These are phyloP conservation scores for Xylariaceae sp. DNA, from an alignment of 2,329 filamentous ascomycete species.

Conservation along the genomic window DNA sequence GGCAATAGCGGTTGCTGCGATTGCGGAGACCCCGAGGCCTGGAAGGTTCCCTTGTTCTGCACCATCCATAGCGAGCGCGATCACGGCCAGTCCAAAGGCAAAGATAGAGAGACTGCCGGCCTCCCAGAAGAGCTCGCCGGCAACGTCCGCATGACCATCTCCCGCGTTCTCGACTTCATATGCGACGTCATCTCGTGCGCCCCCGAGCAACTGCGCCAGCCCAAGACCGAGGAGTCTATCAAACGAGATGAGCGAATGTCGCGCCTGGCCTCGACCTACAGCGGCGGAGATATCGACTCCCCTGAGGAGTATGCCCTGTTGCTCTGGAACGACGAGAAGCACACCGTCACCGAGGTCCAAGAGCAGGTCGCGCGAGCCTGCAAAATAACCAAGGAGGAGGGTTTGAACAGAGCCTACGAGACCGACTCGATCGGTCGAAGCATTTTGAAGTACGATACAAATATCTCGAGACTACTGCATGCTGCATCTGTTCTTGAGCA, in stretches of 20 bases:
- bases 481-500: conserved; percentile 87
- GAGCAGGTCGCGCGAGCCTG: conserved; percentile 89
- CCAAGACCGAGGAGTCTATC: conserved; percentile 78
- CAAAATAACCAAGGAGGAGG: conserved; percentile 61
- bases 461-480: conserved; percentile 63
- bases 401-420: conserved; percentile 70
- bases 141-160: conserved; percentile 78
- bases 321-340: conserved; percentile 98
- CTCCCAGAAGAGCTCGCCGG: conserved; percentile 69
- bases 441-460: conserved; percentile 67
- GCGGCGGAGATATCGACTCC: conserved; percentile 57
- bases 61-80: conserved; percentile 75
- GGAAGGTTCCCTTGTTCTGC: conserved; percentile 80
- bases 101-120: conserved; percentile 50
- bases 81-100: conserved; percentile 44
- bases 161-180: conserved; percentile 82
- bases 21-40: conserved; percentile 92
- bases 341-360: conserved; percentile 84
- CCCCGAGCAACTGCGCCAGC: conserved; percentile 82
- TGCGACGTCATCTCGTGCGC: conserved; percentile 98
- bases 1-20: conserved; percentile 96
- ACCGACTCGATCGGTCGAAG: conserved; percentile 84
- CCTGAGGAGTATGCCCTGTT: conserved; percentile 75
- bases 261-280: conserved; percentile 68
- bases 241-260: conserved; percentile 73